Evolutionary conservation across 2,329 filamentous ascomycete genomes (phyloP).

Genomic region (Nemania sp.): DNA sequence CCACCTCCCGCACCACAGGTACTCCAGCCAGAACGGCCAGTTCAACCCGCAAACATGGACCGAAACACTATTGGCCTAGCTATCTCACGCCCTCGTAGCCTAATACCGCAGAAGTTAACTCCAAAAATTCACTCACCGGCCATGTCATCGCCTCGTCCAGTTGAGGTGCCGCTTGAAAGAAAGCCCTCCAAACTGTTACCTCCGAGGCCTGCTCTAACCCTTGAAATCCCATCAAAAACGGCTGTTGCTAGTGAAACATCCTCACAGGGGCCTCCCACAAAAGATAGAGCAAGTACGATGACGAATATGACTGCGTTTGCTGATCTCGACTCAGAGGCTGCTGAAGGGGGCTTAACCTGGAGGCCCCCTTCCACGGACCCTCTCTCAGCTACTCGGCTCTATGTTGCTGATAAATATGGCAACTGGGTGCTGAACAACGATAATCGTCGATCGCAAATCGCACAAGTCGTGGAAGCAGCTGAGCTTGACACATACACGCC

Average conservation of each 20-base stretch:
- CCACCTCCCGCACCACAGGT: slow-evolving; percentile 37
- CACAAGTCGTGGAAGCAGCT: slow-evolving; percentile 39
- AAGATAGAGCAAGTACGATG: slow-evolving; percentile 61
- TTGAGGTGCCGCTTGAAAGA: slow-evolving; percentile 45
- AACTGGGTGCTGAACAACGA: slow-evolving; percentile 65
- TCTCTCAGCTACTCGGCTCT: slow-evolving; percentile 60
- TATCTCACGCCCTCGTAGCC: slow-evolving; percentile 54
- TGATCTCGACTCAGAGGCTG: slow-evolving; percentile 50
- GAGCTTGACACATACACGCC: slow-evolving; percentile 50
- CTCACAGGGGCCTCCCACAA: slow-evolving; percentile 57
- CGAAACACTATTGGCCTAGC: slow-evolving; percentile 59
- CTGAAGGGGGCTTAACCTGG: slow-evolving; percentile 61
- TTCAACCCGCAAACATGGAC: slow-evolving; percentile 38
- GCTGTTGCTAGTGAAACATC: slow-evolving; percentile 53
- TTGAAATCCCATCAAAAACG: slow-evolving; percentile 51
- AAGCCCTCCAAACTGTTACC: slow-evolving; percentile 60
- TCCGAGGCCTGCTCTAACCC: slow-evolving; percentile 58
- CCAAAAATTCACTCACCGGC: slow-evolving; percentile 21
- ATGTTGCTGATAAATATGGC: slow-evolving; percentile 64
- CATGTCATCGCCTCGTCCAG: slow-evolving; percentile 39
- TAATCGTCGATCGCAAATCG: slow-evolving; percentile 45
- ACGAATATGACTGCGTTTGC: slow-evolving; percentile 51
- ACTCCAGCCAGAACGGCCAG: slow-evolving; percentile 38
- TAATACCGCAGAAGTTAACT: slow-evolving; percentile 29
- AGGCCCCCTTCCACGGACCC: slow-evolving; percentile 61